Base-by-base conservation (phyloP, 164 flowering plant genomes). In the Tinospora cordifolia region DNA sequence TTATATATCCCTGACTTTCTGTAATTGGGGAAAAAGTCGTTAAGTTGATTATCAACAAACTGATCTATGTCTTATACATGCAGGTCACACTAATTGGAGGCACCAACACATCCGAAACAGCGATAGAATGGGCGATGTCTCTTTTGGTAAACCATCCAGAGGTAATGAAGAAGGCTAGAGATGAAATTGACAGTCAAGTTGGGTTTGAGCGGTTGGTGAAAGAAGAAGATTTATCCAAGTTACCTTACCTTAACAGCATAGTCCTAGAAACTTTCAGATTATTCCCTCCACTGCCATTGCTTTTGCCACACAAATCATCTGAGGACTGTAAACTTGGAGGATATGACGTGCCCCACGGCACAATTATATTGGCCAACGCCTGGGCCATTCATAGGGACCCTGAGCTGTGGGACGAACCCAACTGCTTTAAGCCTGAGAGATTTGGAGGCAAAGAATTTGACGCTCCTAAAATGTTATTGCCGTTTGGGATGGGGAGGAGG, bases 311-410 rank as follows among this genome's bases (percentile, higher is more conserved):
- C 6, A 25, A 54, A 21, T n/a, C 60, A 19, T n/a, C 60, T 4
- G 8, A 21, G 21, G 60, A 54, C 9, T 54, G 21, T 54, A 54
- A 54, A 54, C 24, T 54, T 3, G 60, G 59, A 17, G 24, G 24
- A 19, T 54, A 54, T 22, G 21, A 54, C 22, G 60, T 54, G 60
- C 60, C 60, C 6, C 21, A 25, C 1, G 60, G 60, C 60, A 54
- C 60, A 8, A 54, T 54, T 19, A 21, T 54, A 54, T n/a, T 54
- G 60, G 60, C 60, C 24, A 54, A 54, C 6, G 60, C 24, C 8
- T 54, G 60, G 60, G 60, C 60, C 24, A n/a, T 54, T 19, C 60
- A 54, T 21, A 54, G 60, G 21, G 60, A 54, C 60, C 60, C 60
- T 19, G 24, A 54, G 6, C 10, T 54, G 60, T 54, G 60, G 60